phyloP scores from a whole-genome alignment of 2,329 filamentous ascomycete genomes.

The Drechslera avenae region DNA sequence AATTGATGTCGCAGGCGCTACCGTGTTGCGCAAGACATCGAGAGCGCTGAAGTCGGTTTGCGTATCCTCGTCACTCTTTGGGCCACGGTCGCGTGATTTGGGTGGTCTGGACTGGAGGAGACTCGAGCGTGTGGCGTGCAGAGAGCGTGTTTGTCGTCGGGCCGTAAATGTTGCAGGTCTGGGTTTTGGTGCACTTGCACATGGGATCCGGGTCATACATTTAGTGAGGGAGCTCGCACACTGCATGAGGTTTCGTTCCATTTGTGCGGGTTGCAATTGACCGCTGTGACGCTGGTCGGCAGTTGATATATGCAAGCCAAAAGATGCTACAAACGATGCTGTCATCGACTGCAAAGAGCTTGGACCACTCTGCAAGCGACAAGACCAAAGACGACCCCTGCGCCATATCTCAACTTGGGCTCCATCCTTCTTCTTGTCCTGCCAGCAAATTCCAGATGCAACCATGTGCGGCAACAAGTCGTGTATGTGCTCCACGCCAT shows the following conservation, averaged over 20 bases:
- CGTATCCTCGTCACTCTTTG: conserved; percentile 64
- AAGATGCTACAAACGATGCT: conserved; percentile 5
- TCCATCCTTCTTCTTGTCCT: no score
- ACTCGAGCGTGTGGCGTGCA: conserved; percentile 27
- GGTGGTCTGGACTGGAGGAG: conserved; percentile 44
- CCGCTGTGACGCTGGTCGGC: not conserved
- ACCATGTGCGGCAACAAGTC: no score
- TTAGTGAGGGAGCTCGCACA: conserved; percentile 17
- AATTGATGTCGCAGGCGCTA: conserved; percentile 78
- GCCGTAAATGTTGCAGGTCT: conserved; percentile 4
- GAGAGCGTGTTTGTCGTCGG: conserved; percentile 13
- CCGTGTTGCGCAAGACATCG: conserved; percentile 77
- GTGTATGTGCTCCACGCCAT: no score
- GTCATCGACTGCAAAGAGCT: conserved; percentile 12
- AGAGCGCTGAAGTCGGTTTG: conserved; percentile 75
- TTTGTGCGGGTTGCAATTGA: conserved; percentile 9
- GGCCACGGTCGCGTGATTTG: conserved; percentile 63
- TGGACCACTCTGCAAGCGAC: conserved; percentile 3
- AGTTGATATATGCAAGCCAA: not conserved
- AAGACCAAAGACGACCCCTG: not conserved
- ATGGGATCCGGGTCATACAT: conserved; percentile 2
- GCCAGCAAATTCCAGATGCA: no score
- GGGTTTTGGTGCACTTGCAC: not conserved
- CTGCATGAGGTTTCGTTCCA: conserved; percentile 24
- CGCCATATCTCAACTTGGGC: not conserved